phyloP scores from a whole-genome alignment of 2,329 filamentous ascomycete genomes.

The Pyrenochaeta sp. region DNA sequence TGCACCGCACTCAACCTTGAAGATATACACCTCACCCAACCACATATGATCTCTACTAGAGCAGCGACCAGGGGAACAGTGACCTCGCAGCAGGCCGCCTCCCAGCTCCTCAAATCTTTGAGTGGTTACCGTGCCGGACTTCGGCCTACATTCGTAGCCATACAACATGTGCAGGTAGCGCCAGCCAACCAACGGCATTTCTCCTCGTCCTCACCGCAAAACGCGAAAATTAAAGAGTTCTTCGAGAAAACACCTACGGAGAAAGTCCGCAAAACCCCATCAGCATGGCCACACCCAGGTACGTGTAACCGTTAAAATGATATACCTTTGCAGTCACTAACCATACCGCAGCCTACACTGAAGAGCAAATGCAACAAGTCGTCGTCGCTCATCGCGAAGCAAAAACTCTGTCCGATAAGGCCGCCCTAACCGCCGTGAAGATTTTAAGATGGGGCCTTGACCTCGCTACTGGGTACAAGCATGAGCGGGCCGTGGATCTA shows the following conservation, averaged over 20 bases:
- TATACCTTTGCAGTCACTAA: conserved; percentile 13
- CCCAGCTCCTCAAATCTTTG: conserved; percentile 49
- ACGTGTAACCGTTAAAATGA: conserved; percentile 8
- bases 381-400: conserved; percentile 79
- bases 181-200: conserved; percentile 48
- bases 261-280: conserved; percentile 55
- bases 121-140: conserved; percentile 42
- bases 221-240: conserved; percentile 53
- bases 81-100: conserved; percentile 48
- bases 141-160: conserved; percentile 45
- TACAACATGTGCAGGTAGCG: conserved; percentile 34
- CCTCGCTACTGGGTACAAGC: conserved; percentile 79
- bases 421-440: conserved; percentile 80
- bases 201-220: conserved; percentile 48
- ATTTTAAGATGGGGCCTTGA: conserved; percentile 83
- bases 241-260: conserved; percentile 57
- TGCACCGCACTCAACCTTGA: conserved; percentile 2
- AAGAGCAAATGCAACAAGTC: conserved; percentile 79
- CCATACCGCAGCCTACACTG: conserved; percentile 66
- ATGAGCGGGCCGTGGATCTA: conserved; percentile 64
- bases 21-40: conserved; percentile 13
- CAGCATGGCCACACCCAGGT: conserved; percentile 61
- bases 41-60: conserved; percentile 41
- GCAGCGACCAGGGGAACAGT: conserved; percentile 33
- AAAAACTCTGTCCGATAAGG: conserved; percentile 76